Evolutionary conservation across 768 basidiomycete species (phyloP), one percentile per base, ranked within the genome.

Genomic region (Boletus barrowsii): DNA sequence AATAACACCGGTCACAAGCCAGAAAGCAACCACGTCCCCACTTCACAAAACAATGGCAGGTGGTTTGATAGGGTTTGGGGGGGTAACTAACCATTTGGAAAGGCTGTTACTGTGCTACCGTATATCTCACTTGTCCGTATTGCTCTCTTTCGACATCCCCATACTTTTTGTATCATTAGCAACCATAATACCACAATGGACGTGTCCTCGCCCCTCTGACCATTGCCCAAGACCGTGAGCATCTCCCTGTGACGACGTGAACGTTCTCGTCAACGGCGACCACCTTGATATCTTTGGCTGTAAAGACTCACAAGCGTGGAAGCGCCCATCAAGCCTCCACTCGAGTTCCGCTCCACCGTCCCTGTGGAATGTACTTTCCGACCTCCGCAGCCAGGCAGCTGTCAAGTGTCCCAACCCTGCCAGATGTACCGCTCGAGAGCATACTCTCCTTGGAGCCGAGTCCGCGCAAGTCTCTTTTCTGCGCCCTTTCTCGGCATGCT

Each of bases 381-480:
- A 92, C 88, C 24, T 83, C 87, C 35, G 83, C 88, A 41, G 88
- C 90, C 29, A 76, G 81, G 63, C 88, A 84, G 65, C 78, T 93
- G 40, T 84, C 85, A 17, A 83, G 83, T 17, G 77, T 79, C 20
- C 88, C 90, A 35, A 77, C 82, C n/a, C 73, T 90, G 33, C 84
- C 87, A 29, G 82, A 86, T 57, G 70, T 80, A 43, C 76, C 80
- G 14, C 71, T 78, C 48, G 86, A 89, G 63, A 72, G 75, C 29
- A 76, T 87, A 43, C 69, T 93, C 42, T 74, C 73, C 15, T 66
- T 90, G 50, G 72, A 76, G 24, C 76, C 87, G 7, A 90, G 85
- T 63, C 85, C 87, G 20, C 79, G 84, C 59, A 92, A 81, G 71
- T 83, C 83, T n/a, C 76, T 91, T 26, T 93, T 93, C 68, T 87